Conservation (phyloP, 2,329 filamentous ascomycete species). For the Didymella lethalis region DNA sequence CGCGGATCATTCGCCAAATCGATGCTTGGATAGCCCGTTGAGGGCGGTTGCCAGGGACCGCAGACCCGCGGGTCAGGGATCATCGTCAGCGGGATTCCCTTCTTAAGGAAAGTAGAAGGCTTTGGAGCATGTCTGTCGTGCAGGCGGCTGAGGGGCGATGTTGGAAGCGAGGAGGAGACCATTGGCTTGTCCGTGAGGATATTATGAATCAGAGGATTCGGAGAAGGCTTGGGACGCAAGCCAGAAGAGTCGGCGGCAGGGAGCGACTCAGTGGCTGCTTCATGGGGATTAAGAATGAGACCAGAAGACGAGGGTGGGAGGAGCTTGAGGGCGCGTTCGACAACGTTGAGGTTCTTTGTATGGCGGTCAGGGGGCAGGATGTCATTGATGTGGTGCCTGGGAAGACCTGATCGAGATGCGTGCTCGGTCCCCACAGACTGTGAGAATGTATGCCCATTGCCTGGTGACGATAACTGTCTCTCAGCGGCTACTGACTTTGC, state of each 20-base stretch:
- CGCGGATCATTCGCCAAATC: slow-evolving; percentile 75
- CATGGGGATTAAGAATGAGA: slow-evolving; percentile 84
- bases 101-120: slow-evolving; percentile 84
- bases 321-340: slow-evolving; percentile 73
- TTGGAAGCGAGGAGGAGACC: slow-evolving; percentile 88
- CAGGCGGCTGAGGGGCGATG: slow-evolving; percentile 46
- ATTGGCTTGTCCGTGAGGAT: slow-evolving; percentile 93
- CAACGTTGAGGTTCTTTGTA: slow-evolving; percentile 76
- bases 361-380: slow-evolving; percentile 53
- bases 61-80: slow-evolving; percentile 72
- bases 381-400: slow-evolving; percentile 24
- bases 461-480: slow-evolving; percentile 27
- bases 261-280: slow-evolving; percentile 69
- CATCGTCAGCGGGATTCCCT: slow-evolving; percentile 87
- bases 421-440: slow-evolving; percentile 50
- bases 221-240: slow-evolving; percentile 59
- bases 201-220: slow-evolving; percentile 93
- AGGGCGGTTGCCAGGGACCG: slow-evolving; percentile 72
- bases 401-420: slow-evolving; percentile 26
- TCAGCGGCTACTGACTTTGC: slow-evolving; percentile 24
- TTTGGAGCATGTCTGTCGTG: slow-evolving; percentile 50
- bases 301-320: slow-evolving; percentile 86
- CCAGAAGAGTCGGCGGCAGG: slow-evolving; percentile 59
- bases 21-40: slow-evolving; percentile 66
- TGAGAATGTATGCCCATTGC: slow-evolving; percentile 55